Evolutionary conservation across 2,329 filamentous ascomycete genomes (phyloP), one percentile per base, ranked within the genome.

Genomic region (Penicillium palitans): DNA sequence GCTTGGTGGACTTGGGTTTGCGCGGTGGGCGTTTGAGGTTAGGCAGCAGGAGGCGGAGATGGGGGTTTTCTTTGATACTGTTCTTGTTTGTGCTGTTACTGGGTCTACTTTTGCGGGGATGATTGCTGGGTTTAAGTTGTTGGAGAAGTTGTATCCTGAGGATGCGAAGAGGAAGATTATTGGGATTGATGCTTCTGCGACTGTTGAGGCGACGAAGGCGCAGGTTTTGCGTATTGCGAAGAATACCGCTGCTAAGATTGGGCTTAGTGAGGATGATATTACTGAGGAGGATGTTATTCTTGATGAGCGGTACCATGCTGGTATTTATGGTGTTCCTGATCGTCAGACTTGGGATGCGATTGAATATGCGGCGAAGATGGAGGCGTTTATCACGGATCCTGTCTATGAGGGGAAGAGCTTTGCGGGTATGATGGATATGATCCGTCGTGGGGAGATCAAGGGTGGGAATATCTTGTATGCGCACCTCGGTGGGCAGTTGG

Each of bases 381-480:
- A 91, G 76, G 88, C 83, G 0, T 87, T 91, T 66, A 88, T 91
- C 61, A 90, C 87, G 0, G 88, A 91, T 68, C 88, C 88, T 0
- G 88, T 91, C 1, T 91, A 91, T 67, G 88, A 90, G 75, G 89
- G 89, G 1, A 91, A 91, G 82, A 89, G 85, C 65, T 75, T 91
- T 71, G 87, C 87, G 4, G 88, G 88, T 0, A 82, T 90, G 86
- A 84, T 90, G 64, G 86, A 87, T 69, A 75, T 90, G 77, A 84
- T 90, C 19, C 81, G 77, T 62, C 84, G 81, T 51, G 87, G 83
- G 0, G 84, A 87, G 70, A 85, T 90, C 58, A 72, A 74, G 4
- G 81, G 81, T 0, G 85, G 84, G n/a, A 89, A 88, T 66, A 84
- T 90, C 33, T 68, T 91, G 58, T 91, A 90, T 73, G 87, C 87